Evolutionary conservation across 345 rosid genomes (phyloP).

Genomic region (Linum usitatissimum): DNA sequence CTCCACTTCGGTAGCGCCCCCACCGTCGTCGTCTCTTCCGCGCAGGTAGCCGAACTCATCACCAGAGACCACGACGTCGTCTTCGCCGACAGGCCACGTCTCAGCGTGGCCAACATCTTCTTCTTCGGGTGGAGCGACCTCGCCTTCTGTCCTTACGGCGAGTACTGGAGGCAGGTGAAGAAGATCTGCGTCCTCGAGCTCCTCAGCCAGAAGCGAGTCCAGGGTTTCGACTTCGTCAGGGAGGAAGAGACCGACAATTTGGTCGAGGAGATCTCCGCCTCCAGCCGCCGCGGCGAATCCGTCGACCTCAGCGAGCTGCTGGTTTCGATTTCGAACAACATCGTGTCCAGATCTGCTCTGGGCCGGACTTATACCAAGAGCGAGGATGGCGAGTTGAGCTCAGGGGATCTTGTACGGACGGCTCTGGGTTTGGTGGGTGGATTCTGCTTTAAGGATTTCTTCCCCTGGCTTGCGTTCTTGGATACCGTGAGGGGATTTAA

Average conservation of each 20-base stretch:
- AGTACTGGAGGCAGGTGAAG: slow-evolving; percentile 16
- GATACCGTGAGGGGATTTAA: slow-evolving; percentile 16
- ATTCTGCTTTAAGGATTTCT: slow-evolving; percentile 16
- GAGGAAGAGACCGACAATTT: slow-evolving; percentile 7
- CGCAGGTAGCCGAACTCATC: not conserved
- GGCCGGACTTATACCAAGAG: slow-evolving; percentile 3
- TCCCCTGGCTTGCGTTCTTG: slow-evolving; percentile 15
- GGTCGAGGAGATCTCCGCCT: not conserved
- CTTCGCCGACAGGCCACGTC: not conserved
- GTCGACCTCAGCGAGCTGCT: slow-evolving; percentile 4
- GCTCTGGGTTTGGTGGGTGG: slow-evolving; percentile 1
- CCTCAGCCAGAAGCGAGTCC: slow-evolving; percentile 18
- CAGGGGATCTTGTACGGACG: slow-evolving; percentile 12
- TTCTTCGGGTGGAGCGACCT: slow-evolving; percentile 7
- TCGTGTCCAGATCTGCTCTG: slow-evolving; percentile 6
- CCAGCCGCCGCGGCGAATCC: not conserved
- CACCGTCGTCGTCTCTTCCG: not conserved
- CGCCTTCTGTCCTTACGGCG: slow-evolving; percentile 12
- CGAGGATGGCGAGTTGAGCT: not conserved
- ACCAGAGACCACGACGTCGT: slow-evolving; percentile 3
- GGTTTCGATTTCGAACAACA: not conserved
- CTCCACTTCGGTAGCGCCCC: slow-evolving; percentile 2
- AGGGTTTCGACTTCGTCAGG: slow-evolving; percentile 8
- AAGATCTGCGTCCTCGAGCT: slow-evolving; percentile 15
- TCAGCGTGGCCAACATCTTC: slow-evolving; percentile 7